phyloP scores from a whole-genome alignment of 2,329 filamentous ascomycete species.

The Ophiosphaerella korrae region DNA sequence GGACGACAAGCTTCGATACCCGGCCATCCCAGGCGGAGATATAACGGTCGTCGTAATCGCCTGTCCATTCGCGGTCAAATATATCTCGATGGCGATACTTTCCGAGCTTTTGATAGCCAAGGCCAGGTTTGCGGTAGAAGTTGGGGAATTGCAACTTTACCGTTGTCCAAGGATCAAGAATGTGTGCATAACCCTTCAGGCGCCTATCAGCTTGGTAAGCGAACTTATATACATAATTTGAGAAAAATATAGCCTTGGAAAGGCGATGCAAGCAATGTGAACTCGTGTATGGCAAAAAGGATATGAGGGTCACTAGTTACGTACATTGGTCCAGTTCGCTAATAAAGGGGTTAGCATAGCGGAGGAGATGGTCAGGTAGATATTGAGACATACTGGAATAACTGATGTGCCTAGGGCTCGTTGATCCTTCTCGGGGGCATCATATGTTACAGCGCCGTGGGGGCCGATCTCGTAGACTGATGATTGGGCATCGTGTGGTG shows the following conservation, averaged over 20 bases:
- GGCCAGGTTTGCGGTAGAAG: constrained; percentile 32
- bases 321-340: constrained; percentile 16
- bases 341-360: neutral
- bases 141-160: constrained; percentile 30
- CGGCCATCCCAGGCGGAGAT: constrained; percentile 38
- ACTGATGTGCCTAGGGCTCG: neutral
- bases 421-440: constrained; percentile 4
- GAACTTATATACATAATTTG: too few species aligned
- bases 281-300: neutral
- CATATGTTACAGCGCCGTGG: constrained; percentile 1
- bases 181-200: constrained; percentile 27
- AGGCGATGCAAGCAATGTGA: neutral
- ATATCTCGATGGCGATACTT: constrained; percentile 29
- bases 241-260: too few species aligned
- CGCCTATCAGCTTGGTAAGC: neutral
- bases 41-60: constrained; percentile 39
- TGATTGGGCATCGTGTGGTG: constrained; percentile 10
- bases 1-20: constrained; percentile 36
- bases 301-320: neutral
- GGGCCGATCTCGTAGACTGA: constrained; percentile 16
- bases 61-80: constrained; percentile 31
- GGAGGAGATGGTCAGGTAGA: neutral
- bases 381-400: neutral
- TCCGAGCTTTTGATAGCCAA: constrained; percentile 31
- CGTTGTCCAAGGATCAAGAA: constrained; percentile 25